Base-by-base conservation (phyloP, 257 asterid genomes). In the Anisodus acutangulus region DNA sequence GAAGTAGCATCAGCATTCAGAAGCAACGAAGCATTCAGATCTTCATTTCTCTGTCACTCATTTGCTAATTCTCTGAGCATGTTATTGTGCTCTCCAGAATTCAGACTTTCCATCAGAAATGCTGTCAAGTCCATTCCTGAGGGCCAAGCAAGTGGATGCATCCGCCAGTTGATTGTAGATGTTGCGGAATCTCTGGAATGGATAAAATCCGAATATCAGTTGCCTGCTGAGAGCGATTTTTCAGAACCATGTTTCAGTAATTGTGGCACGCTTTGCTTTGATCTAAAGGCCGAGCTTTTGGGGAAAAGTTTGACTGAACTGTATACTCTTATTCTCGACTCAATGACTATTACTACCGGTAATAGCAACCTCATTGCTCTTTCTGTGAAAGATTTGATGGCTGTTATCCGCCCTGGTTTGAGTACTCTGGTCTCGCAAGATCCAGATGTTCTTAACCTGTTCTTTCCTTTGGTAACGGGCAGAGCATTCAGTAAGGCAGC, bases 61-160 rank as follows among this genome's bases (percentile, higher is more conserved):
- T 82, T 85, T 86, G 85, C 92, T 74, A 88, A 88, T 85, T 88
- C 97, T 84, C 84, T 93, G 87, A 88, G 93, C 89, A 84, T 84
- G 88, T 60, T 94, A 71, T 83, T 94, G 80, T 89, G 97, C 90
- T 91, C 98, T 84, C 85, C 87, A 39, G 90, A 91, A 79, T 94
- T 96, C 87, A 89, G 91, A 87, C 88, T 87, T 85, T 93, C 99
- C 82, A 87, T 93, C 86, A 86, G 92, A 85, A 94, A 87, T 68
- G 98, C 97, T 84, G 87, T 92, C 78, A 91, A 90, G 87, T 88
- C 94, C 82, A 90, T 96, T 84, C 99, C 99, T 10, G 99, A 96
- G 91, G 98, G 99, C 85, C 98, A 93, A 89, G 93, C 94, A 53
- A 90, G 97, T 85, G 98, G 90, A 57, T 94, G 92, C 89, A 91